Base-by-base conservation (phyloP, 2,329 filamentous ascomycete species). In the Zymoseptoria pseudotritici region DNA sequence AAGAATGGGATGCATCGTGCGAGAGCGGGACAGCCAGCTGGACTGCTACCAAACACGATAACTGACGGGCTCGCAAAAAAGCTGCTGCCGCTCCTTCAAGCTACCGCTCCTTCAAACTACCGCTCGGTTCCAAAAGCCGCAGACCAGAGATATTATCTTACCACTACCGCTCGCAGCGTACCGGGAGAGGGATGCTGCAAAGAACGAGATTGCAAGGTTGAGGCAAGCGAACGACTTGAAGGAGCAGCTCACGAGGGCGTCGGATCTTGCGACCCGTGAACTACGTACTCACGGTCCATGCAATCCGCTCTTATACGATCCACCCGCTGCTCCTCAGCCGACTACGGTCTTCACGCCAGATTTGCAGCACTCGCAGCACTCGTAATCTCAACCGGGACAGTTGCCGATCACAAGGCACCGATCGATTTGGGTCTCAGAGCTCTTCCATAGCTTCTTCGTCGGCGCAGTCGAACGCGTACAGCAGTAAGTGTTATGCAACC, bases 51-150 rank as follows among this genome's bases (percentile, higher is more conserved):
- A n/a, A 42, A 58, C 42, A 51, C 22, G 17, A 53, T 56, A 24
- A 59, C 58, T 13, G 55, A 56, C 26, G 49, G 36, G 8, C 53
- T 59, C 42, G 56, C 53, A 22, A 59, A 56, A 53, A 55, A 52
- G 36, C 46, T 59, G 53, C 58, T 59, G 13, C 21, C 21, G 21
- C 21, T 22, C 21, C 4, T 22, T 22, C 4, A 22, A 22, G 4
- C 21, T 22, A 22, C 21, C 21, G 58, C 53, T 13, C 53, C 56
- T 54, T 46, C 54, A 21, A 22, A 22, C 53, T 59, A 56, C 50
- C 53, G 58, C 49, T 46, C 56, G 46, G 58, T 53, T 8, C 46
- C 53, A 9, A 55, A 56, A 24, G 26, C 42, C 11, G 11, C 22
- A 55, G 26, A 51, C 53, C 46, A 46, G 49, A 17, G 21, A 20